These are phyloP conservation scores for Phoenix roebelenii DNA, from an alignment of 176 grass and related monocot genomes.

Conservation along the genomic window DNA sequence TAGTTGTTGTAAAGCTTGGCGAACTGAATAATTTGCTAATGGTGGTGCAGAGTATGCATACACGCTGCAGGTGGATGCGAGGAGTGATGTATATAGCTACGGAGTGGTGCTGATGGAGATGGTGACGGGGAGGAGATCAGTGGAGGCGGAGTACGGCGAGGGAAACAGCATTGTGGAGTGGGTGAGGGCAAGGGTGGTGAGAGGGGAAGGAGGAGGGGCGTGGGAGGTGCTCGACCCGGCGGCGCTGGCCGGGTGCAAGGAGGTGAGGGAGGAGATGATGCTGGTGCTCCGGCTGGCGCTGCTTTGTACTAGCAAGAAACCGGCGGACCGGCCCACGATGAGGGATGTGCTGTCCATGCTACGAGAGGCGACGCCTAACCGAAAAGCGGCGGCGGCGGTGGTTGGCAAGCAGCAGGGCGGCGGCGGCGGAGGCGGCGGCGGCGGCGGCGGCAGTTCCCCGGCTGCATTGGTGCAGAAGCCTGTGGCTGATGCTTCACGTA, in stretches of 20 bases:
- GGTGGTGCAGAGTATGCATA: constrained; percentile 59
- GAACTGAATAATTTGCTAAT: too few species aligned
- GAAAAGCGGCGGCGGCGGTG: constrained; percentile 11
- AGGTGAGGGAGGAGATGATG: constrained; percentile 50
- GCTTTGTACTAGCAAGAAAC: constrained; percentile 72
- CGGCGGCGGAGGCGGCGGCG: background rate
- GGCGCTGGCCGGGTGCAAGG: constrained; percentile 18
- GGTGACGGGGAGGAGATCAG: constrained; percentile 50
- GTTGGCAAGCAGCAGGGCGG: background rate
- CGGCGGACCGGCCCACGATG: constrained; percentile 75
- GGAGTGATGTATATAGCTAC: constrained; percentile 85
- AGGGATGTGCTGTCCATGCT: constrained; percentile 82
- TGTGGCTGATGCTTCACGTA: too few species aligned
- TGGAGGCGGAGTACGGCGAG: constrained; percentile 84
- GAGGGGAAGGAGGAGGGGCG: background rate
- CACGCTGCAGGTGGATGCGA: constrained; percentile 71
- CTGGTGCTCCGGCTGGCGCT: constrained; percentile 60
- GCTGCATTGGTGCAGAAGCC: background rate
- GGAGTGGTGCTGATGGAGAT: constrained; percentile 85
- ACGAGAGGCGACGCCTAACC: constrained; percentile 40
- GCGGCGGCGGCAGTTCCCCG: background rate
- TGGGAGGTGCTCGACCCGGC: constrained; percentile 24
- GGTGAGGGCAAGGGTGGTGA: constrained; percentile 35
- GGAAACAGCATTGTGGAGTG: constrained; percentile 83
- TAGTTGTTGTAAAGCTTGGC: too few species aligned